Evolutionary conservation across 371 early-diverging fungal species (phyloP).

Genomic region (Rhizomucor pusillus): DNA sequence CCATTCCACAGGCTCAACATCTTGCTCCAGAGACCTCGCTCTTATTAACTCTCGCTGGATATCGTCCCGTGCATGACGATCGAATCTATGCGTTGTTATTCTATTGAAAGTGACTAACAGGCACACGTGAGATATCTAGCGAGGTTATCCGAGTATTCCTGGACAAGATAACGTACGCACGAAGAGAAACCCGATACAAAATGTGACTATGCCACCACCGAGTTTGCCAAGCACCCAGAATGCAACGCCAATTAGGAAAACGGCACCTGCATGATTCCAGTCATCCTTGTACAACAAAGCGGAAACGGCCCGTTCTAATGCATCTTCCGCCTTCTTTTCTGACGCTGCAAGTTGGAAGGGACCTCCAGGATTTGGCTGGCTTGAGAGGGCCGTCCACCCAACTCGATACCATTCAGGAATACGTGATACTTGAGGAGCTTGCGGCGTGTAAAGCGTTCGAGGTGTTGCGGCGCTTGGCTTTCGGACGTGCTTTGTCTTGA

Average conservation of each 20-base stretch:
- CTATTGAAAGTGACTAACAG: slow-evolving; percentile 62
- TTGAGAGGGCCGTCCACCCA: slow-evolving; percentile 40
- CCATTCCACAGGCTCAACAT: slow-evolving; percentile 95
- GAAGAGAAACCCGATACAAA: slow-evolving; percentile 45
- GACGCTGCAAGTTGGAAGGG: slow-evolving; percentile 22
- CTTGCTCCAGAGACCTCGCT: slow-evolving; percentile 45
- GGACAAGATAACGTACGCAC: slow-evolving; percentile 31
- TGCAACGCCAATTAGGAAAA: slow-evolving; percentile 32
- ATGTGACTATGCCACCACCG: slow-evolving; percentile 52
- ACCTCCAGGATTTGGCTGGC: slow-evolving; percentile 30
- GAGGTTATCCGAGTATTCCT: too few species aligned
- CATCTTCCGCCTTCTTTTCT: slow-evolving; percentile 19
- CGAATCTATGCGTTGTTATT: slow-evolving; percentile 62
- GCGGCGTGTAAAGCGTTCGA: slow-evolving; percentile 18
- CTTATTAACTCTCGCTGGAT: slow-evolving; percentile 61
- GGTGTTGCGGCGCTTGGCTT: slow-evolving; percentile 1
- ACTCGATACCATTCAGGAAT: slow-evolving; percentile 41
- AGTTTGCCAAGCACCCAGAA: slow-evolving; percentile 42
- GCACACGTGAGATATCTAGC: not conserved
- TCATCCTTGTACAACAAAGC: slow-evolving; percentile 19
- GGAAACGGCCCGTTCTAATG: slow-evolving; percentile 17
- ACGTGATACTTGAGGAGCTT: slow-evolving; percentile 13
- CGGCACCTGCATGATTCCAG: slow-evolving; percentile 31
- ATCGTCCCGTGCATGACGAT: slow-evolving; percentile 69
- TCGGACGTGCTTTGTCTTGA: slow-evolving; percentile 7